Percentiles rank a stretch among this genome's conserved stretches.
Conservation (phyloP, 1,139 yeast species). For the Saccharomyces hybrid region DNA sequence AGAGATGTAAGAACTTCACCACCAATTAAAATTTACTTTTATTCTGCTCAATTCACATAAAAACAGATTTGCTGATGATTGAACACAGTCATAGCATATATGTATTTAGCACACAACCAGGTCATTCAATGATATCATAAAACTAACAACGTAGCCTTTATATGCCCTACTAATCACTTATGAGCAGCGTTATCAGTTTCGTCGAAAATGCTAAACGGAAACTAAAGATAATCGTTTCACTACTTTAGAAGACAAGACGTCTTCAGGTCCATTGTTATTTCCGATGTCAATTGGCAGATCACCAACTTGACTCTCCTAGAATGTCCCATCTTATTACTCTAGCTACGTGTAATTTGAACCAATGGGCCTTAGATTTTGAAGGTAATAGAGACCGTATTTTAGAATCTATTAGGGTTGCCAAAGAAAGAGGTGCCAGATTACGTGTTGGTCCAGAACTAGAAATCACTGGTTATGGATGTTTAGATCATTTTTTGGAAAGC, state of each 20-base stretch:
- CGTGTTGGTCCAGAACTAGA: slow-evolving; percentile 98
- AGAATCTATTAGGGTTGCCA: slow-evolving; percentile 71
- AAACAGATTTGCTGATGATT: neutral
- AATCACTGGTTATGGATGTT: slow-evolving; percentile 88
- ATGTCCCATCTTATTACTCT: slow-evolving; percentile 51
- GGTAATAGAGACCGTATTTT: slow-evolving; percentile 90
- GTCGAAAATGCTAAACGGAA: neutral
- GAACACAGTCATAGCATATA: too few species aligned
- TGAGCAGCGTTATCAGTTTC: neutral
- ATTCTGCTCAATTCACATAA: too few species aligned
- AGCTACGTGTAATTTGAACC: slow-evolving; percentile 71
- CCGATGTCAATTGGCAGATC: too few species aligned
- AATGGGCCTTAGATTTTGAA: slow-evolving; percentile 98
- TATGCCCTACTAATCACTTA: neutral
- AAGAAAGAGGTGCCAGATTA: slow-evolving; percentile 62
- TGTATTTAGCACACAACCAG: too few species aligned
- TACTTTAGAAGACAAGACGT: too few species aligned
- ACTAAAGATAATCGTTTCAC: neutral
- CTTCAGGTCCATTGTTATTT: too few species aligned
- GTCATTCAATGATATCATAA: too few species aligned
- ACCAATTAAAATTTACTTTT: too few species aligned
- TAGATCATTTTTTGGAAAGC: slow-evolving; percentile 88
- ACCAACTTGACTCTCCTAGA: neutral
- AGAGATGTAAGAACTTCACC: too few species aligned
- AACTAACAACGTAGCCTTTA: neutral